phyloP scores from a whole-genome alignment of 805 yeast species.

The Ogataea pilisensis region DNA sequence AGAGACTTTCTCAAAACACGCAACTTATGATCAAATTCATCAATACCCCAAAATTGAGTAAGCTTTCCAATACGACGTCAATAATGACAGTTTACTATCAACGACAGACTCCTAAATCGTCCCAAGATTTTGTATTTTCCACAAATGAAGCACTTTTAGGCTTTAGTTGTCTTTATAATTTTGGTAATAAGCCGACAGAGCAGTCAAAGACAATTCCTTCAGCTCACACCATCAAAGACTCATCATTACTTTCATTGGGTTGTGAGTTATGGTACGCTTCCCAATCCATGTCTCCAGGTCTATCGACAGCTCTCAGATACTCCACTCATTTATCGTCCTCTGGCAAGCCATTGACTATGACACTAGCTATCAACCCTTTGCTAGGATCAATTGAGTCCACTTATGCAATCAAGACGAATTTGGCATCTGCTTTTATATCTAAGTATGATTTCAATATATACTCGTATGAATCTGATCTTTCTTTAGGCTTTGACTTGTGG shows the following conservation, averaged over 20 bases:
- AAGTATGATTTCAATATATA: slow-evolving; percentile 86
- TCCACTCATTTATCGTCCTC: slow-evolving; percentile 75
- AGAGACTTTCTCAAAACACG: slow-evolving; percentile 51
- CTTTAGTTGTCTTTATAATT: slow-evolving; percentile 69
- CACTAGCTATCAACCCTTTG: slow-evolving; percentile 82
- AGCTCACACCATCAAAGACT: slow-evolving; percentile 9
- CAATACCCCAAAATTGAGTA: slow-evolving; percentile 43
- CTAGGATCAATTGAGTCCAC: slow-evolving; percentile 87
- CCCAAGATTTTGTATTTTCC: slow-evolving; percentile 74
- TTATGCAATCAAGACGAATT: slow-evolving; percentile 77
- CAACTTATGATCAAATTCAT: slow-evolving; percentile 74
- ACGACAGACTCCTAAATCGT: slow-evolving; percentile 54
- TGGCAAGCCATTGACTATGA: slow-evolving; percentile 85
- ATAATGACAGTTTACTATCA: slow-evolving; percentile 70
- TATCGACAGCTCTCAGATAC: slow-evolving; percentile 81
- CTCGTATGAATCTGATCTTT: slow-evolving; percentile 83
- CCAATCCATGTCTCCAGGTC: slow-evolving; percentile 79
- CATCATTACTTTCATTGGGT: slow-evolving; percentile 63
- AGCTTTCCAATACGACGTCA: slow-evolving; percentile 30
- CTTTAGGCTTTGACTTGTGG: slow-evolving; percentile 85
- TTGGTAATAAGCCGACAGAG: slow-evolving; percentile 38
- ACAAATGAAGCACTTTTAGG: slow-evolving; percentile 84
- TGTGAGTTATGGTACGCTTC: slow-evolving; percentile 89
- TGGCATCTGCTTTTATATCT: slow-evolving; percentile 72
- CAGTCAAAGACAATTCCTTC: too few relatives aligned